Base-by-base conservation (phyloP, 306 rosid genomes). In the Prosopis cineraria region DNA sequence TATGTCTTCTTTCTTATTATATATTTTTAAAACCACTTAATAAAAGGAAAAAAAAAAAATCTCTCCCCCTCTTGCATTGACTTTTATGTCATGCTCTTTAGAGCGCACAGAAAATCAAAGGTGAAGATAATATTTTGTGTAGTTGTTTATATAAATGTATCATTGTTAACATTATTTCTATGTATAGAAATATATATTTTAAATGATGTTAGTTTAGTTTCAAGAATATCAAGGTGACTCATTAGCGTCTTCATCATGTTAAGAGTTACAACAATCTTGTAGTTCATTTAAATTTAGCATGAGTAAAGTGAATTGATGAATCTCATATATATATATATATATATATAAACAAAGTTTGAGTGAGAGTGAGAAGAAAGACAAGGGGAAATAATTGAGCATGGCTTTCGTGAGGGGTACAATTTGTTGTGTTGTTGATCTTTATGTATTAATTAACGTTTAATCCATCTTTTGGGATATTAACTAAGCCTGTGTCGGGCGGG, bases 1-100 rank as follows among this genome's bases (percentile, higher is more conserved):
- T 44, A 72, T 37, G 5, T 7, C 70, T 20, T 36, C 55, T 24
- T 31, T 36, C 1, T 68, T 34, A 31, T 76, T 77, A 33, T 78
- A 68, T 74, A 65, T 36, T 78, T 64, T 55, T 16, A 41, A 41
- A 59, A 48, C 29, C 64, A 67, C 19, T 72, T 45, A 48, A 66
- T 2, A 7, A 12, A 14, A 7, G 8, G 0, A 10, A 1, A 40
- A n/a, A 45, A 45, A 16, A 44, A 7, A 50, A 20, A n/a, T n/a
- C 20, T 17, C 58, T 56, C 64, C 12, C 36, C 3, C 29, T 53
- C 31, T 3, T 12, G 11, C 17, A 11, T 11, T 56, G 63, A 24
- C 63, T 56, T 56, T 25, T 56, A 56, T 56, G 62, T 55, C 62
- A 3, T 24, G 16, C 22, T 24, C 11, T 52, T 52, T n/a, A n/a